Percentiles rank a stretch among this genome's conserved stretches.
Evolutionary conservation across 768 basidiomycete species (phyloP).

Genomic region (Heimioporus sp.): DNA sequence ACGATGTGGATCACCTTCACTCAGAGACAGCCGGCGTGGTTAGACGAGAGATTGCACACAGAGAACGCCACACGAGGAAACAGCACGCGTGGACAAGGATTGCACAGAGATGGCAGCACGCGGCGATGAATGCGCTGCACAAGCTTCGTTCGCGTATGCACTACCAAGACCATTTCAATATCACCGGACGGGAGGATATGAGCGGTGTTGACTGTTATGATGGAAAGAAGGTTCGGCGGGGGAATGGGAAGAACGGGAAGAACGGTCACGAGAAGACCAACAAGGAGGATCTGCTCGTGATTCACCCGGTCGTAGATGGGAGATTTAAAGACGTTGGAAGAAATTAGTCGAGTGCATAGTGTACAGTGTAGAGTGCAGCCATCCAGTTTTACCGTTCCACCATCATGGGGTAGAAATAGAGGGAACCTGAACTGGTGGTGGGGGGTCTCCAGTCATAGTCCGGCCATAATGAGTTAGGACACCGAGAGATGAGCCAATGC

Average conservation of each 20-base stretch:
- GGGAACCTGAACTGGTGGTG: constrained; percentile 40
- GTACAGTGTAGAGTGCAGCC: constrained; percentile 1
- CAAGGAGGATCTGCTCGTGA: constrained; percentile 51
- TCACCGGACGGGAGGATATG: constrained; percentile 74
- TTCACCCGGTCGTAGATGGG: constrained; percentile 66
- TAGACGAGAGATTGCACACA: constrained; percentile 44
- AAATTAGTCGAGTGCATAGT: constrained; percentile 8
- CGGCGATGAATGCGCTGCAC: constrained; percentile 38
- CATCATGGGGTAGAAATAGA: constrained; percentile 10
- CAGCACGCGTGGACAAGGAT: constrained; percentile 25
- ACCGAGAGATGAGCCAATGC: constrained; percentile 62
- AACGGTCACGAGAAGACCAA: constrained; percentile 14
- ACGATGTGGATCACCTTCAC: constrained; percentile 36
- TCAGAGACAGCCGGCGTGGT: constrained; percentile 45
- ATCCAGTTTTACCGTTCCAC: too few species aligned
- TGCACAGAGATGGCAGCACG: constrained; percentile 48
- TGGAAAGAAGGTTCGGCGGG: constrained; percentile 46
- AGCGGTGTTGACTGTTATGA: constrained; percentile 72
- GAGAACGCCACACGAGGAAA: constrained; percentile 28
- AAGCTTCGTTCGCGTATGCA: constrained; percentile 50
- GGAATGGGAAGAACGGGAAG: constrained; percentile 20
- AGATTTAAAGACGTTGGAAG: constrained; percentile 56
- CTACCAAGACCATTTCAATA: constrained; percentile 56
- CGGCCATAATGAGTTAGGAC: constrained; percentile 55
- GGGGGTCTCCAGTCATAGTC: constrained; percentile 52